A percentile compares a stretch with the other conserved stretches of the same genome.
These are phyloP conservation scores for Trichoderma polysporum DNA, from an alignment of 2,329 filamentous ascomycete genomes.

Conservation along the genomic window DNA sequence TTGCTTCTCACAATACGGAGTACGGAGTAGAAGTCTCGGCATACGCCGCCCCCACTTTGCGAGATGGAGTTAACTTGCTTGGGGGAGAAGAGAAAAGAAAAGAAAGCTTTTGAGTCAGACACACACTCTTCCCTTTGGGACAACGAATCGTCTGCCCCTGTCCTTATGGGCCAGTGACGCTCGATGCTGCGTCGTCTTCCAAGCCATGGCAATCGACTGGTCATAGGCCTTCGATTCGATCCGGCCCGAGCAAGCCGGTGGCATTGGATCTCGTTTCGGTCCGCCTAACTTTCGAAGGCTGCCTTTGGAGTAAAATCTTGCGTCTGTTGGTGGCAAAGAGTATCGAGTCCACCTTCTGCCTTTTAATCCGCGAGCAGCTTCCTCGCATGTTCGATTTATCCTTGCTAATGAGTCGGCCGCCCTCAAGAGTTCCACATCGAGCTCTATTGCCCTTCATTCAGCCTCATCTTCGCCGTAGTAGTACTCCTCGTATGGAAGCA, in stretches of 20 bases:
- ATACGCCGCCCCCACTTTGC: too few species aligned
- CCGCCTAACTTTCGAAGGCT: background rate
- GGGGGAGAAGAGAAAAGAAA: background rate
- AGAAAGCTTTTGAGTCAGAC: background rate
- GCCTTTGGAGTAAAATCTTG: background rate
- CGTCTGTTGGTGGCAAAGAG: background rate
- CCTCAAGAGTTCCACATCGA: background rate
- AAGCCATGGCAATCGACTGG: background rate
- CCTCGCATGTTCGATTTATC: background rate
- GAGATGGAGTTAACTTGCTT: background rate
- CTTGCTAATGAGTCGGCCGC: background rate
- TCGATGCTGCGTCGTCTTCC: background rate
- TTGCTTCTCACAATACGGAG: background rate
- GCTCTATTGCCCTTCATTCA: background rate
- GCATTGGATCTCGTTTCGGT: constrained; percentile 11
- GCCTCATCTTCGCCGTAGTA: background rate
- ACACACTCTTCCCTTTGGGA: background rate
- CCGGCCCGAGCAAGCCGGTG: constrained; percentile 10
- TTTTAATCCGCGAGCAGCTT: background rate
- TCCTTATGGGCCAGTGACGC: background rate
- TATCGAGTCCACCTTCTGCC: background rate
- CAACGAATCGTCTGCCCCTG: background rate
- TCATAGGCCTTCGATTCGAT: background rate
- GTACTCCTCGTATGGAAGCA: background rate
- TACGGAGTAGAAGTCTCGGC: too few species aligned